Evolutionary conservation across 2,329 filamentous ascomycete species (phyloP).

Genomic region (Colletotrichum viniferum): DNA sequence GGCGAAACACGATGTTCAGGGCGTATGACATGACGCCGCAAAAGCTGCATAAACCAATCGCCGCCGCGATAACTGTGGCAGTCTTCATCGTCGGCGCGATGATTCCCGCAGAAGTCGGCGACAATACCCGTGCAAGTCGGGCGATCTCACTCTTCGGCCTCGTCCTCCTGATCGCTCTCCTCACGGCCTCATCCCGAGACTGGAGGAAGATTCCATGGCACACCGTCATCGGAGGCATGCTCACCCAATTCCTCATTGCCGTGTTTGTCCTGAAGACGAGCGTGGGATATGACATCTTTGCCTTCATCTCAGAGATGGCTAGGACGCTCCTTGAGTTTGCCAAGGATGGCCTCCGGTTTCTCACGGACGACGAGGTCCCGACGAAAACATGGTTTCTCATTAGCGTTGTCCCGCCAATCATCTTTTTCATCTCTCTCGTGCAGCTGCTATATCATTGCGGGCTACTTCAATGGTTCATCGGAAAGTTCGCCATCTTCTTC

Average conservation of each 20-base stretch:
- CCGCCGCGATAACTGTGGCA: neutral
- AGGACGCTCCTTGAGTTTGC: slow-evolving; percentile 69
- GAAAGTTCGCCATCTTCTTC: slow-evolving; percentile 77
- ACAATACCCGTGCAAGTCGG: slow-evolving; percentile 12
- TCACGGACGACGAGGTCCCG: slow-evolving; percentile 54
- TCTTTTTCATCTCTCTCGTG: slow-evolving; percentile 79
- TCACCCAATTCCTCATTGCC: slow-evolving; percentile 14
- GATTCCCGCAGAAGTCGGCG: slow-evolving; percentile 10
- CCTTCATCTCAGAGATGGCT: slow-evolving; percentile 71
- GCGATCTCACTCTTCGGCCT: slow-evolving; percentile 15
- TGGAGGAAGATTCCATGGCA: slow-evolving; percentile 17
- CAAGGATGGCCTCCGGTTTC: slow-evolving; percentile 64
- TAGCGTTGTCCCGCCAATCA: slow-evolving; percentile 71
- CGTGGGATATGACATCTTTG: slow-evolving; percentile 67
- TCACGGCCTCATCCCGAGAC: slow-evolving; percentile 9
- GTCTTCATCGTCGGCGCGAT: slow-evolving; percentile 12
- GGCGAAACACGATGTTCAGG: neutral
- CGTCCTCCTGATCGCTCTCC: slow-evolving; percentile 5
- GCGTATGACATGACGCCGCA: slow-evolving; percentile 5
- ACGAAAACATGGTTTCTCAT: slow-evolving; percentile 64
- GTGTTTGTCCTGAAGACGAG: slow-evolving; percentile 14
- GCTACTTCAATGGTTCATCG: slow-evolving; percentile 74
- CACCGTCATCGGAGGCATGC: slow-evolving; percentile 17
- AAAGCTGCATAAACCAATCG: slow-evolving; percentile 12
- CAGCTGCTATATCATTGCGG: slow-evolving; percentile 73